Base-by-base conservation (phyloP, 2,329 filamentous ascomycete genomes). In the Fusarium pininemorale region DNA sequence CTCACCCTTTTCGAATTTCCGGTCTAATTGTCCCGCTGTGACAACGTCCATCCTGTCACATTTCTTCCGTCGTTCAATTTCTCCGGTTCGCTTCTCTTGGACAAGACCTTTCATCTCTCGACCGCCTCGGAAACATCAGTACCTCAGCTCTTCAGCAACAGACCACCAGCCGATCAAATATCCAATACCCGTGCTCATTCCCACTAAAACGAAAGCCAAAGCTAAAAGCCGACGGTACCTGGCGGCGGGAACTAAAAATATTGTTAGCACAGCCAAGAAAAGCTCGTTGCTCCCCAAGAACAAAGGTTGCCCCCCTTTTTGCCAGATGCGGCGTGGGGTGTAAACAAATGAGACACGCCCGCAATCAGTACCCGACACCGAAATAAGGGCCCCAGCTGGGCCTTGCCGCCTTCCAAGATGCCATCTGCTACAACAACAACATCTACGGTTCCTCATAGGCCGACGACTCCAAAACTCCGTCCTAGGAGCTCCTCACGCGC, bases 401-500 rank as follows among this genome's bases (percentile, higher is more conserved):
- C 76, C 72, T 74, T 65, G 65, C 61, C 44, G 58, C 59, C 59
- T 69, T 55, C 70, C 75, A 73, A 74, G 68, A 78, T 78, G 77
- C 75, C 77, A 70, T 78, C 77, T 70, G 77, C 77, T 69, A 74
- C 72, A 69, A 67, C 72, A 64, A 73, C 61, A 66, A 73, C 72
- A 70, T 77, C 77, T 66, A 73, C 74, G 50, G 65, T 61, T 57
- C 61, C 64, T 57, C 47, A 39, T 16, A 67, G 72, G 45, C 67
- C 72, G 66, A 69, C 62, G 47, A 72, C 72, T 42, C 72, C 72
- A 58, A 74, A 75, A 53, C 58, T 72, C 50, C 70, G 74, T 54
- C 63, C 70, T 48, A 76, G 73, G 61, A 70, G 69, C 41, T 77
- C 77, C 45, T 79, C 81, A 47, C 81, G 84, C 70, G 83, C 83